Conservation (phyloP, 192 early-diverging fungal genomes). For the Coemansia sp. region DNA sequence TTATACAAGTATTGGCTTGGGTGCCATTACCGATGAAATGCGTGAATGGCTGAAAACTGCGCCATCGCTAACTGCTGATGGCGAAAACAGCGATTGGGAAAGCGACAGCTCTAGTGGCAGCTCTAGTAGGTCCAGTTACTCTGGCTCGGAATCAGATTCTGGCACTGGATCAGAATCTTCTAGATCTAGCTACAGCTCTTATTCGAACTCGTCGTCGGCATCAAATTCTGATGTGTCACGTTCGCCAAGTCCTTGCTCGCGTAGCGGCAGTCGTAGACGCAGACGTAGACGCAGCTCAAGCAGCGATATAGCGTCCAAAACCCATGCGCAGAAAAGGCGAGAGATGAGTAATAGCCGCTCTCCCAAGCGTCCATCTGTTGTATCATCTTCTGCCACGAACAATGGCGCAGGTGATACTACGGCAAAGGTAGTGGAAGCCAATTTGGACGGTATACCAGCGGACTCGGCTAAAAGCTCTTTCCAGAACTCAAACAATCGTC, state of each 20-base stretch:
- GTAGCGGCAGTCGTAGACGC: not conserved
- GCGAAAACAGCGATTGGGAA: constrained; percentile 17
- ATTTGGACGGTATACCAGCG: not conserved
- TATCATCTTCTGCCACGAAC: not conserved
- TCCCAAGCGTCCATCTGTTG: not conserved
- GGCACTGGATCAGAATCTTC: constrained; percentile 27
- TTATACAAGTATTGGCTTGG: constrained; percentile 91
- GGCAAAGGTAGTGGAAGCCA: not conserved
- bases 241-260: constrained; percentile 2
- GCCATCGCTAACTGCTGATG: constrained; percentile 11
- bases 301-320: not conserved
- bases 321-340: not conserved
- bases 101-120: constrained; percentile 23
- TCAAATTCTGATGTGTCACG: constrained; percentile 4
- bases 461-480: not conserved
- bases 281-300: not conserved
- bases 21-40: constrained; percentile 89
- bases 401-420: not conserved
- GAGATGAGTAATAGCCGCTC: not conserved
- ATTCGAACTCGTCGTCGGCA: constrained; percentile 20
- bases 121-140: constrained; percentile 17
- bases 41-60: constrained; percentile 80
- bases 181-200: constrained; percentile 11
- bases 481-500: not conserved
- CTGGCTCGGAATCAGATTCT: constrained; percentile 12